Base-by-base conservation (phyloP, 228 moss, liverwort and hornwort species). In the Sphagnum fallax region DNA sequence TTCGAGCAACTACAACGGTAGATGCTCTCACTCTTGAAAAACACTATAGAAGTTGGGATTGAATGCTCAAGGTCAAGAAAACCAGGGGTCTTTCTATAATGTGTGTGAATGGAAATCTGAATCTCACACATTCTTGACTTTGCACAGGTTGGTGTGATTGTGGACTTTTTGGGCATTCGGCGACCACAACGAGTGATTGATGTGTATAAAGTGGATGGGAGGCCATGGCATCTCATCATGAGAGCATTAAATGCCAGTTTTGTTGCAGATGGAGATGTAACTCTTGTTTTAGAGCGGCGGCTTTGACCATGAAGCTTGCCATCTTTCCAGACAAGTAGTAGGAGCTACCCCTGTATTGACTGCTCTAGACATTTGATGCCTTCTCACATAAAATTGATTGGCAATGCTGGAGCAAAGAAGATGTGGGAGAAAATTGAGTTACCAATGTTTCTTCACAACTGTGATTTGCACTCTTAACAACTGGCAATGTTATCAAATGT, bases 1-100 rank as follows among this genome's bases (percentile, higher is more conserved):
- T 92, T 50, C 89, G 91, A 61, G 91, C 91, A 47, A 83, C 87
- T 62, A 89, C 91, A 52, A 87, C 89, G 67, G 91, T 92, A 70
- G 71, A 65, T 7, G 16, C 14, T 64, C 16, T 16, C 48, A 32
- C 48, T 7, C 47, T 47, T 15, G 16, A 15, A 15, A 6, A 47
- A 13, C n/a, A 47, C 47, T 2, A 47, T 5, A 65, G 65, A 65
- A 48, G 12, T 65, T 11, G 16, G 9, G 8, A 48, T 64, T 11
- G 1, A 1, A 16, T 64, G 11, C 10, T 10, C 8, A 16, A 16
- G 4, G 8, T 16, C 64, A 9, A 15, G 9, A 64, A 16, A 8
- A 16, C 16, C 12, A 65, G 47, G 47, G 50, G 13, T 48, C 7
- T 48, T 65, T n/a, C 16, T 4, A 6, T 12, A 48, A 50, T 50